Evolutionary conservation across 768 basidiomycete genomes (phyloP).

Genomic region (Lyophyllum semitale): DNA sequence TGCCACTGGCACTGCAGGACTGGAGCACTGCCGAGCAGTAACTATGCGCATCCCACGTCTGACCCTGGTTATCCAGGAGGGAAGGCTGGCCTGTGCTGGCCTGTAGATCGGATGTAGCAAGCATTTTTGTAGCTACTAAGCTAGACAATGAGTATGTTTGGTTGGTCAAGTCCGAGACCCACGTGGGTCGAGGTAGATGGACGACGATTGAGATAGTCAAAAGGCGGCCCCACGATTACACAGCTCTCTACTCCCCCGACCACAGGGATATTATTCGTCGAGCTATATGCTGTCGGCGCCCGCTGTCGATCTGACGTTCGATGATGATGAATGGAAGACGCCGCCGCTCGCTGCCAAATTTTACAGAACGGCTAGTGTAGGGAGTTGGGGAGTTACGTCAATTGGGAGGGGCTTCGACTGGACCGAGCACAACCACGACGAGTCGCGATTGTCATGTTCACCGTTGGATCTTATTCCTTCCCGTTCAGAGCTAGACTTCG

Average conservation of each 20-base stretch:
- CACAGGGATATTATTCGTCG: constrained; percentile 1
- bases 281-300: constrained; percentile 60
- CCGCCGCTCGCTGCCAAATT: constrained; percentile 49
- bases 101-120: neutral
- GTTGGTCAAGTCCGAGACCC: neutral
- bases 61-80: too few relatives aligned
- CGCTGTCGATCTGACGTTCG: constrained; percentile 62
- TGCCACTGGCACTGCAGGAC: neutral
- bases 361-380: constrained; percentile 66
- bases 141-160: neutral
- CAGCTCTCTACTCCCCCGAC: constrained; percentile 10
- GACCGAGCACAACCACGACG: constrained; percentile 46
- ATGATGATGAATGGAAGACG: constrained; percentile 70
- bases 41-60: too few relatives aligned
- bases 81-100: too few relatives aligned
- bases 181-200: constrained; percentile 6
- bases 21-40: too few relatives aligned
- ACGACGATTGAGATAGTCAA: constrained; percentile 2
- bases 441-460: constrained; percentile 18
- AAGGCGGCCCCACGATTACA: constrained; percentile 3
- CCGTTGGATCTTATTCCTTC: constrained; percentile 18
- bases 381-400: constrained; percentile 85
- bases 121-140: neutral
- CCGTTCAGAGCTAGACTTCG: constrained; percentile 19
- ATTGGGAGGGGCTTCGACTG: constrained; percentile 84